Percentiles rank a stretch among this genome's conserved stretches.
phyloP scores from a whole-genome alignment of 2,329 filamentous ascomycete genomes.

The Sporothrix brunneoviolacea region DNA sequence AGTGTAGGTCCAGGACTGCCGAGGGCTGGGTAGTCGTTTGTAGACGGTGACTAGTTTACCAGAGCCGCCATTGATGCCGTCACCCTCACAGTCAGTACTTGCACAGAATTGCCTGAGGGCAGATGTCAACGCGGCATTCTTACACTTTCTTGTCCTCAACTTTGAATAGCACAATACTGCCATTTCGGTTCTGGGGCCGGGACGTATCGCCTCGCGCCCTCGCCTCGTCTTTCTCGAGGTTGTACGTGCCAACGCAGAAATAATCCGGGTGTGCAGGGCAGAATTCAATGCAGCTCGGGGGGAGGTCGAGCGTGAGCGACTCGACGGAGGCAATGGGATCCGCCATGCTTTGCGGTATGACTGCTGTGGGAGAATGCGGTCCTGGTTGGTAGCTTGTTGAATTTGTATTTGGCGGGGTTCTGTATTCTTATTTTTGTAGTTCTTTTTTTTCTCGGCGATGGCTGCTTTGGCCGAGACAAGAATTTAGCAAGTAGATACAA shows the following conservation, averaged over 20 bases:
- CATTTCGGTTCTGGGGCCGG: conserved; percentile 58
- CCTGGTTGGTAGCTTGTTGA: too few relatives aligned
- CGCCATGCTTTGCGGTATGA: conserved; percentile 8
- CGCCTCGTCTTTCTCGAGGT: conserved; percentile 48
- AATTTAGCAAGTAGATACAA: too few relatives aligned
- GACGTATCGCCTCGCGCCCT: conserved; percentile 23
- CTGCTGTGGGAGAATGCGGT: too few relatives aligned
- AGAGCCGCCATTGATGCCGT: too few relatives aligned
- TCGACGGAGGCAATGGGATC: conserved; percentile 34
- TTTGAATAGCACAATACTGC: conserved; percentile 63
- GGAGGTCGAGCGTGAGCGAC: conserved; percentile 54
- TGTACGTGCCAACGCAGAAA: conserved; percentile 80
- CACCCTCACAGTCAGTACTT: background rate
- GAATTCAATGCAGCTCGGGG: conserved; percentile 74
- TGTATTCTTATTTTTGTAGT: too few relatives aligned
- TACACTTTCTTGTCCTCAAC: conserved; percentile 50
- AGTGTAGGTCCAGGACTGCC: conserved; percentile 80
- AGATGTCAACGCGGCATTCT: conserved; percentile 26
- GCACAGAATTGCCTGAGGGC: background rate
- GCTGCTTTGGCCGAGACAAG: too few relatives aligned
- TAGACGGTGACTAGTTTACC: conserved; percentile 23
- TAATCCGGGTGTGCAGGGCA: conserved; percentile 55
- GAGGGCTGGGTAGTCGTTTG: conserved; percentile 59
- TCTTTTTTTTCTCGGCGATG: too few relatives aligned
- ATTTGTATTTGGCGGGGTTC: too few relatives aligned